Percentiles rank a stretch among this genome's conserved stretches.
phyloP scores from a whole-genome alignment of 2,329 filamentous ascomycete species.

The Aschersonia sp. region DNA sequence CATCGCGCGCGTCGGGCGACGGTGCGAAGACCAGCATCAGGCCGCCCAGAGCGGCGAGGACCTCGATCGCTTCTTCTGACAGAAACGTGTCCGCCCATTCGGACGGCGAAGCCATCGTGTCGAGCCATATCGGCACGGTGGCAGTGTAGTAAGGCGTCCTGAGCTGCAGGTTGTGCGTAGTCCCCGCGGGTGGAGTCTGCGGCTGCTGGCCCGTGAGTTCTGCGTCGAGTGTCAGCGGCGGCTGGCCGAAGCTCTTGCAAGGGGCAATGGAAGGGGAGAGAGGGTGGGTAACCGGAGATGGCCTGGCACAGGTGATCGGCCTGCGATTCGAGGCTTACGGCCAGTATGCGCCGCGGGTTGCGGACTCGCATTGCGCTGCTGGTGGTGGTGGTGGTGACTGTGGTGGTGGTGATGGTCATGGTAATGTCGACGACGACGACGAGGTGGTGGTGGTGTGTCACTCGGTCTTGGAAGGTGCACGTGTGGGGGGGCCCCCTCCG shows the following conservation, averaged over 20 bases:
- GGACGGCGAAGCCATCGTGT: constrained; percentile 34
- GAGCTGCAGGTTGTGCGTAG: constrained; percentile 39
- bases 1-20: constrained; percentile 12
- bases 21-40: constrained; percentile 30
- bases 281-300: constrained; percentile 31
- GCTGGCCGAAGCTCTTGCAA: not conserved
- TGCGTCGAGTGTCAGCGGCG: constrained; percentile 10
- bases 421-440: too few relatives aligned
- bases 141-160: constrained; percentile 47
- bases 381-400: too few relatives aligned
- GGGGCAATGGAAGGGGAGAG: not conserved
- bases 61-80: constrained; percentile 44
- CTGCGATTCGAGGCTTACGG: constrained; percentile 34
- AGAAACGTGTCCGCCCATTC: constrained; percentile 47
- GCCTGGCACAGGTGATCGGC: constrained; percentile 31
- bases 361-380: not conserved
- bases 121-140: constrained; percentile 51
- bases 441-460: too few relatives aligned
- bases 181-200: constrained; percentile 34
- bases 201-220: constrained; percentile 37
- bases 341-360: constrained; percentile 39
- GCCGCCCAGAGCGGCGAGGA: constrained; percentile 44
- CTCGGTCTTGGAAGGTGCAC: too few relatives aligned
- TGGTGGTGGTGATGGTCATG: too few relatives aligned
- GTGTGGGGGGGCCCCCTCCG: too few relatives aligned